These are phyloP conservation scores for Leishmania major DNA, from an alignment of 208 protist species.

Conservation along the genomic window DNA sequence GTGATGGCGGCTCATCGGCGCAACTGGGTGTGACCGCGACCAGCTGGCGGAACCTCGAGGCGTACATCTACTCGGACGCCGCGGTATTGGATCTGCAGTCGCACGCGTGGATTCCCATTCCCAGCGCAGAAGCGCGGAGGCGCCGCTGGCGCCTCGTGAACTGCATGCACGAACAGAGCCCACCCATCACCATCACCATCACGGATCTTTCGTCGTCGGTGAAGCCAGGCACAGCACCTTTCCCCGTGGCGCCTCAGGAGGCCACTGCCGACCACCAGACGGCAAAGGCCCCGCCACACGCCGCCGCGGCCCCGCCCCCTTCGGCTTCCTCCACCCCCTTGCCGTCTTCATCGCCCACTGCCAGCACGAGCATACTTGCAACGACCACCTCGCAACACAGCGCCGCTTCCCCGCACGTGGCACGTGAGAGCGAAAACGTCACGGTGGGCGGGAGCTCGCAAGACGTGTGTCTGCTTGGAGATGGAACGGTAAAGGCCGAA, in stretches of 20 bases:
- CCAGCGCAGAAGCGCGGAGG: not conserved
- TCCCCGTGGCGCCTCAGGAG: not conserved
- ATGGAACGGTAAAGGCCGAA: no score
- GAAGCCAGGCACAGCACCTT: not conserved
- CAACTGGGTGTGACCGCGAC: not conserved
- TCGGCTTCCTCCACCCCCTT: not conserved
- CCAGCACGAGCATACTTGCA: not conserved
- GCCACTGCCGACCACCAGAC: not conserved
- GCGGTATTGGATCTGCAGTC: not conserved
- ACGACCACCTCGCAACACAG: not conserved
- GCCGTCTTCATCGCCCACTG: not conserved
- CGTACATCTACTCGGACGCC: slow-evolving; percentile 14
- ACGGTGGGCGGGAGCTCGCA: not conserved
- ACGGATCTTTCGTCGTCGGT: not conserved
- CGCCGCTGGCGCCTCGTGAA: not conserved
- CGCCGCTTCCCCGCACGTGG: not conserved
- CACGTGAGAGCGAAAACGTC: not conserved
- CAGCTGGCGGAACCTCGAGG: slow-evolving; percentile 5
- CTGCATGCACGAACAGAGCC: slow-evolving; percentile 8
- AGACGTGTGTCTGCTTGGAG: not conserved
- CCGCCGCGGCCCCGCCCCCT: not conserved
- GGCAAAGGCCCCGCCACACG: not conserved
- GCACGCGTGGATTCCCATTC: not conserved
- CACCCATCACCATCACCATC: not conserved
- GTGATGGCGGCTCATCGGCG: not conserved